Base-by-base conservation (phyloP, 208 protist species). In the Acanthamoeba divionensis region DNA sequence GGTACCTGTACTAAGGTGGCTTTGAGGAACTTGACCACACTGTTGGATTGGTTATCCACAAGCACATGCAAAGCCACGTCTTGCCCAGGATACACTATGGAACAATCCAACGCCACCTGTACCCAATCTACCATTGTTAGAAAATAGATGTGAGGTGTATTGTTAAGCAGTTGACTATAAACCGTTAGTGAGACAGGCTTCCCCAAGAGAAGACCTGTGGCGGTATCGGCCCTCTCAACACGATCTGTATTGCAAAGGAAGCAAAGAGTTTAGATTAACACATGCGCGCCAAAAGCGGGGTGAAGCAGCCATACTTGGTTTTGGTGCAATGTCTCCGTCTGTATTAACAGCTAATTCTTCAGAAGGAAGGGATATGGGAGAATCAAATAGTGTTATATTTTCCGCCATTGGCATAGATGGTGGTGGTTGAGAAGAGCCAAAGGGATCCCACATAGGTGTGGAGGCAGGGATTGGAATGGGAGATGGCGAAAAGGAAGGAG, bases 21-120 rank as follows among this genome's bases (percentile, higher is more conserved):
- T 33, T 79, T 79, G 67, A 79, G 48, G 44, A 79, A 79, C 41
- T 79, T 79, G 67, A 79, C 67, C n/a, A 79, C 67, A 15, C 67
- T 18, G 44, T 79, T 79, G 38, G 67, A 79, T 24, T 47, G 55
- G 24, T 79, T 79, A 47, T 79, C 67, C 24, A 79, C 45, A 15
- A 57, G 45, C 0, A 79, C 67, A 2, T 57, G 18, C 1, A 79
- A 18, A 0, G 67, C 45, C 1, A 79, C 67, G 26, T 79, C 67
- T 31, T 79, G 67, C n/a, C 67, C 67, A 21, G 67, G 67, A 15
- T 79, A 79, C 18, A 79, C 0, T 24, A 47, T 26, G 0, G 67
- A 79, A 47, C 38, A 57, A n/a, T 79, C 67, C 29, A 79, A 26
- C 21, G 48, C 55, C 45, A 79, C 67, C 66, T 77, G 66, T 24